Evolutionary conservation across 805 yeast species (phyloP).

Genomic region (Saitoella complicata): DNA sequence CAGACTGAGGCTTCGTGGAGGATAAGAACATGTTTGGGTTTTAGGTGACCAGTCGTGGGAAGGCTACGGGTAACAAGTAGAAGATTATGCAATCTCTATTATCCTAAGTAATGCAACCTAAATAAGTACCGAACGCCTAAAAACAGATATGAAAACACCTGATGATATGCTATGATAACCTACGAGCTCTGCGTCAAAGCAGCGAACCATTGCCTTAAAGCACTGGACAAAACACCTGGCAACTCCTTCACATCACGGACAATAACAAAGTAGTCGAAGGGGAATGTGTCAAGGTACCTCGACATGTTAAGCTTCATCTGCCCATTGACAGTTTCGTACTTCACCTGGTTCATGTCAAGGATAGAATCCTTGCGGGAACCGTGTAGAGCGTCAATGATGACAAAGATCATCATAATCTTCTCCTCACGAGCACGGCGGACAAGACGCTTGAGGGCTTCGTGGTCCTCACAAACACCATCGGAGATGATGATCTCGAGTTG

Average conservation of each 20-base stretch:
- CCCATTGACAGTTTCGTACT: constrained; percentile 48
- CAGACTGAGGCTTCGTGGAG: no score
- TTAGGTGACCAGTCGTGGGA: no score
- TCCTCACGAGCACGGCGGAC: constrained; percentile 87
- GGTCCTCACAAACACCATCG: constrained; percentile 97
- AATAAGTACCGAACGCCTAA: no score
- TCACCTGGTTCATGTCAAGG: constrained; percentile 87
- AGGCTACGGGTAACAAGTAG: no score
- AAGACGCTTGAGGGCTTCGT: constrained; percentile 59
- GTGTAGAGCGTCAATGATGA: constrained; percentile 70
- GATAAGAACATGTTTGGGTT: no score
- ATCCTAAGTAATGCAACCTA: no score
- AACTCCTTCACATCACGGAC: constrained; percentile 77
- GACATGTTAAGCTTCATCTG: constrained; percentile 57
- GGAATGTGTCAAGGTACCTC: constrained; percentile 81
- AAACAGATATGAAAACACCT: not conserved
- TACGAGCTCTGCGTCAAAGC: constrained; percentile 34
- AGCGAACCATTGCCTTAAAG: constrained; percentile 80
- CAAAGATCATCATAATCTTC: constrained; percentile 86
- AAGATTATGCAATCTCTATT: no score
- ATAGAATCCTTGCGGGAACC: constrained; percentile 50
- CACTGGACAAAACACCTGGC: constrained; percentile 79
- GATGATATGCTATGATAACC: not conserved
- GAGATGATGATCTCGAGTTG: constrained; percentile 82
- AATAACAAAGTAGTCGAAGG: constrained; percentile 91